phyloP scores from a whole-genome alignment of 129 eudicot genomes.

The Flaveria trinervia region DNA sequence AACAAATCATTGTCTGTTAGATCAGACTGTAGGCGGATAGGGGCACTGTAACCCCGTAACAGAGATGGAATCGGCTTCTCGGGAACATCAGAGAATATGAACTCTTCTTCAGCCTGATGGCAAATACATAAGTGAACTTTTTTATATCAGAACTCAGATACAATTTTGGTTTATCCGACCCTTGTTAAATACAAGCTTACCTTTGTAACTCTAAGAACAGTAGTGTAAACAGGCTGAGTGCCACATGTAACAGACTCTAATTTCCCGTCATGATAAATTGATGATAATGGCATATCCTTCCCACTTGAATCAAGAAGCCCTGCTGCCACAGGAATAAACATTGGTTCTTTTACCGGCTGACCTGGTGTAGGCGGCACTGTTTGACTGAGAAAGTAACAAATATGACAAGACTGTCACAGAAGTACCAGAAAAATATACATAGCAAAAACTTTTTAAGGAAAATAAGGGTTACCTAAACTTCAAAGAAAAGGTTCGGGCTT shows the following conservation, averaged over 20 bases:
- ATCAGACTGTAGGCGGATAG: constrained; percentile 88
- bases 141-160: background rate
- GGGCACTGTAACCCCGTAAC: constrained; percentile 91
- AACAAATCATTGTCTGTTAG: constrained; percentile 71
- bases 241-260: constrained; percentile 47
- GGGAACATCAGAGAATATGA: constrained; percentile 63
- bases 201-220: constrained; percentile 12
- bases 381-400: constrained; percentile 51
- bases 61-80: constrained; percentile 87
- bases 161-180: background rate
- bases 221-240: constrained; percentile 6
- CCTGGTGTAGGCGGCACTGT: constrained; percentile 95
- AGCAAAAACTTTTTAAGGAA: background rate
- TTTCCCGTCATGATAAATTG: constrained; percentile 68
- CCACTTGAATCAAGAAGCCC: constrained; percentile 92
- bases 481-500: constrained; percentile 67
- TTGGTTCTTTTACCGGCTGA: constrained; percentile 80
- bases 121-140: background rate
- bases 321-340: constrained; percentile 87
- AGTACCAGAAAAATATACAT: background rate
- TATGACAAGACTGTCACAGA: background rate
- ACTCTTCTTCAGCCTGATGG: constrained; percentile 86
- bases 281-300: constrained; percentile 82
- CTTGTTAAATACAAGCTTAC: background rate
- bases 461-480: constrained; percentile 66